A percentile compares a stretch with the other conserved stretches of the same genome.
Conservation (phyloP, 805 yeast genomes). For the Lipomyces sp. region DNA sequence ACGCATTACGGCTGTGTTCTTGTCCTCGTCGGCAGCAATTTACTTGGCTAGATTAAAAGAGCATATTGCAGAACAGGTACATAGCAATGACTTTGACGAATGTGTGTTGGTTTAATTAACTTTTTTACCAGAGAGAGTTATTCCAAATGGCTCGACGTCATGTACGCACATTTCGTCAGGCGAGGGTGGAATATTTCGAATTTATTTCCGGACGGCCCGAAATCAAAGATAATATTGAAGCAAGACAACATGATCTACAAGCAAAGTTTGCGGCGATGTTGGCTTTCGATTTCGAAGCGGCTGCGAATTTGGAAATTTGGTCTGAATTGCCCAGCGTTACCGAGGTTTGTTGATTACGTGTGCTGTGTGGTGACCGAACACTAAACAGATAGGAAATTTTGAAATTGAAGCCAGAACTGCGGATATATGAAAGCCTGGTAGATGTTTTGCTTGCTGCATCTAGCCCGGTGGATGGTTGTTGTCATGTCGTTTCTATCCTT, state of each 20-base stretch:
- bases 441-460: slow-evolving; percentile 22
- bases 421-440: slow-evolving; percentile 22
- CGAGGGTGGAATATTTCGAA: slow-evolving; percentile 5
- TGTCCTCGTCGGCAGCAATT: slow-evolving; percentile 20
- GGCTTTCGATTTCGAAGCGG: slow-evolving; percentile 30
- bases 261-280: slow-evolving; percentile 16
- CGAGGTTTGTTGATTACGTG: slow-evolving; percentile 6
- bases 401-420: slow-evolving; percentile 7
- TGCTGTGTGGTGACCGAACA: not conserved
- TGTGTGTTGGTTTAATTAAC: not conserved
- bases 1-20: slow-evolving; percentile 7
- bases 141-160: slow-evolving; percentile 12
- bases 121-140: slow-evolving; percentile 2
- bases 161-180: slow-evolving; percentile 9
- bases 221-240: not conserved
- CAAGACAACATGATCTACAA: not conserved
- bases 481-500: not conserved
- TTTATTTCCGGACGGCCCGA: not conserved
- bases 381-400: slow-evolving; percentile 3
- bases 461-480: slow-evolving; percentile 23
- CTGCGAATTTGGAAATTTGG: slow-evolving; percentile 24
- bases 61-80: slow-evolving; percentile 16
- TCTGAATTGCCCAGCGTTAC: slow-evolving; percentile 10
- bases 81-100: not conserved
- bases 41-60: slow-evolving; percentile 17